These are phyloP conservation scores for Pseudogymnoascus sp. DNA, from an alignment of 2,329 filamentous ascomycete species.

Conservation along the genomic window DNA sequence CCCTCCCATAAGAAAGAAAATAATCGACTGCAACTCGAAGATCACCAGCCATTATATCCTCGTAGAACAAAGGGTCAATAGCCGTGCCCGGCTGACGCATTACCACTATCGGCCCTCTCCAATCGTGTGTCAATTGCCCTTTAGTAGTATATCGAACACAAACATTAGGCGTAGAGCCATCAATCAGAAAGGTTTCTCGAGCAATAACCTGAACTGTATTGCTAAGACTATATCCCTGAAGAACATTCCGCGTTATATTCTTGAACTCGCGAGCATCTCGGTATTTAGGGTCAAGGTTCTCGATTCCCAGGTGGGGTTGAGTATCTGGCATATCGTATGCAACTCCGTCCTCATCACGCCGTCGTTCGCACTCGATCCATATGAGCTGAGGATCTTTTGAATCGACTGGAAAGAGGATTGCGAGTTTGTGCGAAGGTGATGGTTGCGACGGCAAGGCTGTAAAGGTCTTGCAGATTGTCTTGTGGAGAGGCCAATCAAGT, in stretches of 20 bases:
- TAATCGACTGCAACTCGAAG: constrained; percentile 11
- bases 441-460: not conserved
- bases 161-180: not conserved
- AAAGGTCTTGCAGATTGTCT: constrained; percentile 7
- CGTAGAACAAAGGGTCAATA: not conserved
- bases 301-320: not conserved
- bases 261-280: not conserved
- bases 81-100: not conserved
- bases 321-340: not conserved
- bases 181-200: not conserved
- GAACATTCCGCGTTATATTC: not conserved
- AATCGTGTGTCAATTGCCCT: not conserved
- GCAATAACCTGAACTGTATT: not conserved
- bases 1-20: not conserved
- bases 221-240: not conserved
- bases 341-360: not conserved
- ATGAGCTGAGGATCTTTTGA: not conserved
- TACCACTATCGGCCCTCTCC: not conserved
- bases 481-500: constrained; percentile 11
- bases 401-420: not conserved
- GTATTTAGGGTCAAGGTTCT: not conserved
- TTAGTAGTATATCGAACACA: not conserved
- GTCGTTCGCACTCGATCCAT: not conserved
- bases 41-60: constrained; percentile 9
- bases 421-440: not conserved